These are phyloP conservation scores for Quaeritorhiza haematococci DNA, from an alignment of 371 early-diverging fungal genomes.

Conservation along the genomic window DNA sequence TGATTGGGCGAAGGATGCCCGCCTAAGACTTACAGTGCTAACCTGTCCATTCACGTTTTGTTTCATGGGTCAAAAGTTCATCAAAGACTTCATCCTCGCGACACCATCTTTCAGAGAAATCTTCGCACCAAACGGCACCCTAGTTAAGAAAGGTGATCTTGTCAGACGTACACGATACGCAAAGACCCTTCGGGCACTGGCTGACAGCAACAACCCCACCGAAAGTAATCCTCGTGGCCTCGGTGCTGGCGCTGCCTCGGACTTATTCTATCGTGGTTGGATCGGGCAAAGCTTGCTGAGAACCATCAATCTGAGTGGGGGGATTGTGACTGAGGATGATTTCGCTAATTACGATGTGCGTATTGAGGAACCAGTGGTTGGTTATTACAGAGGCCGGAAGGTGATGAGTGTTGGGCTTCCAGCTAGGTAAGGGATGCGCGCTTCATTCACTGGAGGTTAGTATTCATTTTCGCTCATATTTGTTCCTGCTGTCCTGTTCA, in stretches of 20 bases:
- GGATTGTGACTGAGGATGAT: constrained; percentile 79
- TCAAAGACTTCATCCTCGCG: constrained; percentile 25
- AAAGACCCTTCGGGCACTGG: constrained; percentile 73
- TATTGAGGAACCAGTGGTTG: constrained; percentile 54
- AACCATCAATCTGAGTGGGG: constrained; percentile 66
- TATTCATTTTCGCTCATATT: too few species aligned
- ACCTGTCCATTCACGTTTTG: too few species aligned
- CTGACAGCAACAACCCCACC: too few species aligned
- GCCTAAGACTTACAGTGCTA: too few species aligned
- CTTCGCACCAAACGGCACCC: constrained; percentile 66
- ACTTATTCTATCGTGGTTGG: constrained; percentile 82
- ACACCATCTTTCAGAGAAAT: constrained; percentile 43
- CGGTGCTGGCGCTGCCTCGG: too few species aligned
- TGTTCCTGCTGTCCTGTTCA: too few species aligned
- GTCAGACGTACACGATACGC: constrained; percentile 72
- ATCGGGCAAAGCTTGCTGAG: constrained; percentile 75
- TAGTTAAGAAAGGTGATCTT: constrained; percentile 63
- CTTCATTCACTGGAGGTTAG: too few species aligned
- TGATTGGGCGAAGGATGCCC: constrained; percentile 13
- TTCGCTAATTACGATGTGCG: constrained; percentile 64
- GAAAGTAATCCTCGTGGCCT: too few species aligned
- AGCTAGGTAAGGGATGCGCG: constrained; percentile 12
- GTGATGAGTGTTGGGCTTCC: constrained; percentile 52
- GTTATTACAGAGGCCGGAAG: constrained; percentile 73
- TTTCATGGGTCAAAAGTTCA: too few species aligned